These are phyloP conservation scores for Backusella parvicylindrica DNA, from an alignment of 192 early-diverging fungal species.

Conservation along the genomic window DNA sequence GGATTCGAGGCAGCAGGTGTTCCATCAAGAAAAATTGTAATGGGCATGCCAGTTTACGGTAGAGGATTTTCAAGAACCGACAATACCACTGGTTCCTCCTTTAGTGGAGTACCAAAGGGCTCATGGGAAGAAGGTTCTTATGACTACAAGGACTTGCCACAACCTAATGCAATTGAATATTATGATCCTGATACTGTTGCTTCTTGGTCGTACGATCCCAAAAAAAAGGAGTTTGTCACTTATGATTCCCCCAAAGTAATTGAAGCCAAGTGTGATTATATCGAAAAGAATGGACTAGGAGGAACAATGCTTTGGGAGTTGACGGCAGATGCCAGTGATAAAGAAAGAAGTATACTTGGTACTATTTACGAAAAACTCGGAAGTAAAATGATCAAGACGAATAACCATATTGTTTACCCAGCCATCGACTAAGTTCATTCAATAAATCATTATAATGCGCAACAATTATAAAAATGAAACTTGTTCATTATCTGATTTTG, in stretches of 20 bases:
- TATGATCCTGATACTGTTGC: conserved; percentile 77
- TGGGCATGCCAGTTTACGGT: conserved; percentile 92
- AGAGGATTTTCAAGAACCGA: conserved; percentile 83
- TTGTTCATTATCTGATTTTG: too few relatives aligned
- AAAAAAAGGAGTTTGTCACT: conserved; percentile 68
- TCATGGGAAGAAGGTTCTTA: conserved; percentile 90
- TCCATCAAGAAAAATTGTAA: conserved; percentile 81
- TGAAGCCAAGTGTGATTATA: conserved; percentile 67
- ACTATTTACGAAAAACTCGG: conserved; percentile 25
- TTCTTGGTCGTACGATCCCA: conserved; percentile 73
- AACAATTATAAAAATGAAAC: too few relatives aligned
- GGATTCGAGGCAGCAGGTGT: conserved; percentile 74
- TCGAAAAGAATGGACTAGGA: conserved; percentile 51
- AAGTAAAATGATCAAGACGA: conserved; percentile 24
- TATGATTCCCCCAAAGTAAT: conserved; percentile 76
- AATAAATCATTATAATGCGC: neutral
- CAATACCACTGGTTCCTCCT: conserved; percentile 56
- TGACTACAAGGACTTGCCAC: conserved; percentile 85
- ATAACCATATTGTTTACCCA: conserved; percentile 48
- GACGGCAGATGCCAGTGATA: conserved; percentile 38
- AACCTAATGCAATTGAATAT: conserved; percentile 57
- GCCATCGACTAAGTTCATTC: neutral
- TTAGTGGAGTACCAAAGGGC: conserved; percentile 70
- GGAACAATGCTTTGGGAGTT: conserved; percentile 86
- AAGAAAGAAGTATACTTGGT: conserved; percentile 39